Percentiles rank a stretch among this genome's conserved stretches.
phyloP scores from a whole-genome alignment of 1,284 basidiomycete genomes.

The Boletus nobilissimus region DNA sequence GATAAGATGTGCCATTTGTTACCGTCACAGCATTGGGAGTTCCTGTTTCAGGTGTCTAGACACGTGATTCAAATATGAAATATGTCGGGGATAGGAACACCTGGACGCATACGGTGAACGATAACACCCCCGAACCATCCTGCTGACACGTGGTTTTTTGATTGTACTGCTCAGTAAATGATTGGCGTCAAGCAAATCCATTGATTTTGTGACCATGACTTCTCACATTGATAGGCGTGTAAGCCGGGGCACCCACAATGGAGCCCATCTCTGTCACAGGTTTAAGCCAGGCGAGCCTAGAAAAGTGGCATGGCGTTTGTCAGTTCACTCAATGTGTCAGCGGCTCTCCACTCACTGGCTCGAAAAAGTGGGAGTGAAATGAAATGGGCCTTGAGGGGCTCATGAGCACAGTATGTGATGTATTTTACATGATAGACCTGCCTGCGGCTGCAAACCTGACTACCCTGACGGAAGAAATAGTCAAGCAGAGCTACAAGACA shows the following conservation, averaged over 20 bases:
- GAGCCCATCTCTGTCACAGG: background rate
- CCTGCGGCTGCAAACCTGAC: background rate
- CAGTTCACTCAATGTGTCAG: background rate
- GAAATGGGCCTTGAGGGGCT: background rate
- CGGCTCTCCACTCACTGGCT: background rate
- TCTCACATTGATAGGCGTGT: background rate
- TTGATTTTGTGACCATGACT: too few species aligned
- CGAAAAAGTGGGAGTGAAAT: background rate
- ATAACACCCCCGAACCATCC: background rate
- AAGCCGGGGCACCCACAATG: background rate
- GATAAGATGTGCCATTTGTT: background rate
- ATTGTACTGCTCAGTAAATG: background rate
- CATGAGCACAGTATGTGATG: background rate
- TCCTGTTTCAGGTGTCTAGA: background rate
- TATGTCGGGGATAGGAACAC: background rate
- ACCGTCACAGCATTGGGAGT: background rate
- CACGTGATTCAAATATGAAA: background rate
- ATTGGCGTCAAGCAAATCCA: background rate
- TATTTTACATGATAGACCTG: background rate
- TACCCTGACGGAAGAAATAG: background rate
- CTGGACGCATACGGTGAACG: background rate
- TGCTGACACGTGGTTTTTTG: background rate
- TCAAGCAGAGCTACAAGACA: background rate
- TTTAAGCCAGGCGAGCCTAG: background rate
- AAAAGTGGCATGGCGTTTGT: background rate